phyloP scores from a whole-genome alignment of 140 eudicot species.

The Senecio squalidus region DNA sequence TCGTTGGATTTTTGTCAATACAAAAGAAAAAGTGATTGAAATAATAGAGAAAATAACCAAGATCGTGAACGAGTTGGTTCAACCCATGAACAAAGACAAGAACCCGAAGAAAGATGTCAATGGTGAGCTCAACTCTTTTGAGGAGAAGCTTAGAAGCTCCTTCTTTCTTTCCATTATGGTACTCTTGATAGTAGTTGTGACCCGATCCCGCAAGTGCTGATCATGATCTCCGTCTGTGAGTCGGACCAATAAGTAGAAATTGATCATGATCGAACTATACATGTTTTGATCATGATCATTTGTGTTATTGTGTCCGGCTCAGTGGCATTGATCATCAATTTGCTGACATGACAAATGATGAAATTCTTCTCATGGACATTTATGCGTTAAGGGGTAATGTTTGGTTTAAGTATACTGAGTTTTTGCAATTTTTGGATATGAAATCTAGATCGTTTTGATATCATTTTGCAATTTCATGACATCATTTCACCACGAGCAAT shows the following conservation, averaged over 20 bases:
- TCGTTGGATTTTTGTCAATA: conserved; percentile 42
- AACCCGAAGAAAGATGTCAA: conserved; percentile 1
- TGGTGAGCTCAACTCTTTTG: conserved; percentile 17
- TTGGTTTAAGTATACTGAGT: neutral
- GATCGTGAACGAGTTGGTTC: conserved; percentile 34
- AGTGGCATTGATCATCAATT: conserved; percentile 33
- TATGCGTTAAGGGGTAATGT: neutral
- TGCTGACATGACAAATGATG: conserved; percentile 35
- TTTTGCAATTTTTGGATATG: neutral
- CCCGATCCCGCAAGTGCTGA: conserved; percentile 34
- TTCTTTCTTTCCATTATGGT: conserved; percentile 60
- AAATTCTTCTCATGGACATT: neutral
- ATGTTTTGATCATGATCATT: conserved; percentile 1
- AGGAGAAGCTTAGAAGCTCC: conserved; percentile 45
- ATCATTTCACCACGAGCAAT: no score
- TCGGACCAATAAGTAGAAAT: neutral
- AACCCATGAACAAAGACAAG: conserved; percentile 23
- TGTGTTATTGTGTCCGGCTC: neutral
- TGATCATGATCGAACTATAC: conserved; percentile 4
- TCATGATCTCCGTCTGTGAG: conserved; percentile 3
- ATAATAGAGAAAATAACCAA: conserved; percentile 47
- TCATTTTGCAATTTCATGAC: no score
- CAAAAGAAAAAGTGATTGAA: conserved; percentile 55
- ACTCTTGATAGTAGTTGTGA: conserved; percentile 58
- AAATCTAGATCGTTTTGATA: no score